These are phyloP conservation scores for Fraxinus quadrangulata DNA, from an alignment of 257 asterid genomes.

Conservation along the genomic window DNA sequence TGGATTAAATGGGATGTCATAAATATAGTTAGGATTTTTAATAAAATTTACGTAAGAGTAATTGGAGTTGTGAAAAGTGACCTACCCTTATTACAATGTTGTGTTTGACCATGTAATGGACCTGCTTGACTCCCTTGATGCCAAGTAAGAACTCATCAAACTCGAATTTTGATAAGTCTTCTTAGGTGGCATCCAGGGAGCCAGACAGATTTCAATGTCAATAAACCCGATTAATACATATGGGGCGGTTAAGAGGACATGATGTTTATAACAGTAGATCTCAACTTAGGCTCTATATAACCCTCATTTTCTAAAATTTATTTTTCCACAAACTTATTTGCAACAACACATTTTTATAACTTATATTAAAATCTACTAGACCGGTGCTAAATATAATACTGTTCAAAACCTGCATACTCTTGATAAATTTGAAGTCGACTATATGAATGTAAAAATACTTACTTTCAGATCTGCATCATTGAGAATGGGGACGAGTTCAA, in stretches of 20 bases:
- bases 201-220: constrained; percentile 17
- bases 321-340: too few relatives aligned
- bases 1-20: background rate
- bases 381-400: too few relatives aligned
- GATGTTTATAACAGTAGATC: too few relatives aligned
- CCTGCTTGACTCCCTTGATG: constrained; percentile 28
- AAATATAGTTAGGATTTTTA: background rate
- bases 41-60: background rate
- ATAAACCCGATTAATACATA: background rate
- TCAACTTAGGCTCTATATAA: too few relatives aligned
- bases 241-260: too few relatives aligned
- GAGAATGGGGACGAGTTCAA: background rate
- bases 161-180: constrained; percentile 12
- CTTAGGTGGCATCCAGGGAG: constrained; percentile 31
- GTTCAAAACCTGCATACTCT: too few relatives aligned
- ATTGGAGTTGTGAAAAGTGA: constrained; percentile 13
- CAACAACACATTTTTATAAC: too few relatives aligned
- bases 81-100: background rate
- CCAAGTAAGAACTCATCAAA: constrained; percentile 27
- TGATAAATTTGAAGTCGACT: too few relatives aligned
- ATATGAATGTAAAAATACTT: too few relatives aligned
- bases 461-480: background rate
- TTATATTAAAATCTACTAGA: too few relatives aligned
- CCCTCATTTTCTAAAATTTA: too few relatives aligned
- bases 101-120: background rate